Evolutionary conservation across 192 early-diverging fungal genomes (phyloP).

Genomic region (Linnemannia hyalina): DNA sequence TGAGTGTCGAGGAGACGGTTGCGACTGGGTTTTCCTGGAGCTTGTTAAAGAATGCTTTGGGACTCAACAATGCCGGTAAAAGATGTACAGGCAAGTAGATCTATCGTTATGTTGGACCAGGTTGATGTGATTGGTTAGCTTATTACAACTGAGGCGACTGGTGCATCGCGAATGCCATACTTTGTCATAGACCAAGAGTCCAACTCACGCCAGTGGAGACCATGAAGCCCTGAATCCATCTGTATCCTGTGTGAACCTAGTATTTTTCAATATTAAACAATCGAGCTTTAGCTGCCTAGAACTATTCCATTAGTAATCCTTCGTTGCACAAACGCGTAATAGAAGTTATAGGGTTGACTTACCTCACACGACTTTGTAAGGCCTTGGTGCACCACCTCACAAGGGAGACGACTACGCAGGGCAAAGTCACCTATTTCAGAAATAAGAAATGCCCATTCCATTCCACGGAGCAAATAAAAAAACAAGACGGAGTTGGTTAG

Average conservation of each 20-base stretch:
- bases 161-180: background rate
- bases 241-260: constrained; percentile 44
- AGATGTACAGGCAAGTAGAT: constrained; percentile 75
- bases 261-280: background rate
- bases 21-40: constrained; percentile 47
- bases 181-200: background rate
- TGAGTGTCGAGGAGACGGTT: constrained; percentile 56
- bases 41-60: constrained; percentile 52
- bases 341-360: background rate
- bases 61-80: constrained; percentile 69
- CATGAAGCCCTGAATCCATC: constrained; percentile 49
- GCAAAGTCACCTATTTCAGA: constrained; percentile 40
- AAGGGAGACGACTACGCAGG: constrained; percentile 61
- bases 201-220: constrained; percentile 46
- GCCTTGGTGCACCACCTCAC: constrained; percentile 65
- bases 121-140: too few relatives aligned
- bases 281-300: background rate
- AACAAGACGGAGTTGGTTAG: background rate
- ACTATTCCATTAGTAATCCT: background rate
- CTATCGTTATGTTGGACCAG: constrained; percentile 22
- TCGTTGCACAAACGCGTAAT: background rate
- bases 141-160: background rate
- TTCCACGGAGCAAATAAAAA: background rate
- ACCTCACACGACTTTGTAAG: constrained; percentile 62
- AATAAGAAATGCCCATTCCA: background rate